A percentile compares a stretch with the other conserved stretches of the same genome.
These are phyloP conservation scores for Corynespora cassiicola DNA, from an alignment of 2,329 filamentous ascomycete species.

Conservation along the genomic window DNA sequence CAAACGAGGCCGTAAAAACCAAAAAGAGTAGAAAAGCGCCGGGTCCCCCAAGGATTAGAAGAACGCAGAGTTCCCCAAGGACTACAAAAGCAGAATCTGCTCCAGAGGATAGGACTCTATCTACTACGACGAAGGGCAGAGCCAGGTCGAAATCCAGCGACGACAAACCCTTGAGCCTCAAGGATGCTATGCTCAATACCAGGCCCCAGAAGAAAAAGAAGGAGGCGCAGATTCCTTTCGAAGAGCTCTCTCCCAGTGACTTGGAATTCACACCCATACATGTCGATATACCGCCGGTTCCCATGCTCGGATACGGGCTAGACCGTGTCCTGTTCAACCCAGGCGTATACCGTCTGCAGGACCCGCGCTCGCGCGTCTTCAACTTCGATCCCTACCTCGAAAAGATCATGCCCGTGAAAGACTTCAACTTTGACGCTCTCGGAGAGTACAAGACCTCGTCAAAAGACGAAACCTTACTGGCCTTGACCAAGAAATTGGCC, in stretches of 20 bases:
- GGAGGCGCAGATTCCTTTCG: slow-evolving; percentile 7
- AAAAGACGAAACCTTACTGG: slow-evolving; percentile 74
- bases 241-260: slow-evolving; percentile 28
- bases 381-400: slow-evolving; percentile 97
- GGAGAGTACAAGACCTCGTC: slow-evolving; percentile 92
- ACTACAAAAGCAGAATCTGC: no score
- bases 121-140: not conserved
- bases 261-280: slow-evolving; percentile 47
- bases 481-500: slow-evolving; percentile 68
- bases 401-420: slow-evolving; percentile 87
- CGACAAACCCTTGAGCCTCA: slow-evolving; percentile 21
- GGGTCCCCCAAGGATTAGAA: slow-evolving; percentile 1
- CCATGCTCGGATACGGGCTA: slow-evolving; percentile 74
- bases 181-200: slow-evolving; percentile 24
- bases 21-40: no score
- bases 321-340: slow-evolving; percentile 93
- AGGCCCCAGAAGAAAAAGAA: slow-evolving; percentile 10
- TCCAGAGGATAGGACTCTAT: not conserved
- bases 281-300: slow-evolving; percentile 60
- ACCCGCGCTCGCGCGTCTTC: slow-evolving; percentile 84
- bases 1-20: no score
- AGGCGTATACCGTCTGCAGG: slow-evolving; percentile 88
- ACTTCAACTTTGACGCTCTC: slow-evolving; percentile 90
- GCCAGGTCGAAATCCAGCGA: not conserved
- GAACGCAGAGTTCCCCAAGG: no score